Conservation (phyloP, 2,329 filamentous ascomycete genomes). For the Talaromyces albobiverticillius region DNA sequence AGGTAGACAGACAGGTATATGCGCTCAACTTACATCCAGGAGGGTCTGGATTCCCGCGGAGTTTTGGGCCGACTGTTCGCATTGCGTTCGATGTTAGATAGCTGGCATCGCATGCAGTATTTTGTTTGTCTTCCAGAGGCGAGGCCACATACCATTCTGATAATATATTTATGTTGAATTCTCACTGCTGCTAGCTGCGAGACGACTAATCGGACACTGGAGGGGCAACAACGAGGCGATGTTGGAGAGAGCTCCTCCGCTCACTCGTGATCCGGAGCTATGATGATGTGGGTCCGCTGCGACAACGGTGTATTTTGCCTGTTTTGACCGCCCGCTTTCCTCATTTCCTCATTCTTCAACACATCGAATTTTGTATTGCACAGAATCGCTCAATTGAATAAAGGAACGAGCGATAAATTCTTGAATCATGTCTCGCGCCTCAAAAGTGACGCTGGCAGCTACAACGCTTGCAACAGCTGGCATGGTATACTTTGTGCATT, state of each 20-base stretch:
- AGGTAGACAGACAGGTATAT: not conserved
- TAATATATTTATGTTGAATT: not conserved
- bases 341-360: not conserved
- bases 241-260: not conserved
- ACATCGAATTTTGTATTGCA: too few relatives aligned
- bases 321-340: not conserved
- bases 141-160: slow-evolving; percentile 7
- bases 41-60: slow-evolving; percentile 97
- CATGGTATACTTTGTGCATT: slow-evolving; percentile 85
- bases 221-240: slow-evolving; percentile 7
- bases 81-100: not conserved
- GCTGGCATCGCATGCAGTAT: not conserved
- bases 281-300: slow-evolving; percentile 2
- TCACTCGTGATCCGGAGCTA: slow-evolving; percentile 2
- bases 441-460: slow-evolving; percentile 77
- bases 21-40: slow-evolving; percentile 73
- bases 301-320: slow-evolving; percentile 10
- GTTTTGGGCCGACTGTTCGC: slow-evolving; percentile 85
- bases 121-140: not conserved
- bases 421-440: slow-evolving; percentile 77
- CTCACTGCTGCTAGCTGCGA: not conserved
- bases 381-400: too few relatives aligned
- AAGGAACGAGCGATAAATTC: too few relatives aligned
- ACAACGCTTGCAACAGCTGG: slow-evolving; percentile 73
- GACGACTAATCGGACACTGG: not conserved